Evolutionary conservation across 192 early-diverging fungal genomes (phyloP).

Genomic region (Phycomyces nitens): DNA sequence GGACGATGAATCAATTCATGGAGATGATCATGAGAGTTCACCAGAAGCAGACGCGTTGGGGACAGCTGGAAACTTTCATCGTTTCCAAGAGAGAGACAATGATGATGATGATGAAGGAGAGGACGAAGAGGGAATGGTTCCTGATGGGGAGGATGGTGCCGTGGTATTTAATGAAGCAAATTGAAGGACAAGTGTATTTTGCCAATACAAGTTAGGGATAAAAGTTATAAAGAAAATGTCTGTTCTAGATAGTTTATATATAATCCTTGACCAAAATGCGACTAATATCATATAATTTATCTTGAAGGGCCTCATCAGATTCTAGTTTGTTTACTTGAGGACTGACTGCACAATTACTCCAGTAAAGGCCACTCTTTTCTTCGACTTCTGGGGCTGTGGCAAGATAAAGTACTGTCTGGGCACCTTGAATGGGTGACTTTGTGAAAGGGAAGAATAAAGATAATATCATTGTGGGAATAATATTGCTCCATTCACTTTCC

Average conservation of each 20-base stretch:
- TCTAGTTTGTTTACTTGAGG: constrained; percentile 3
- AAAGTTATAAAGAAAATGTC: no score
- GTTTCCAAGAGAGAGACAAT: constrained; percentile 32
- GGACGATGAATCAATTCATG: constrained; percentile 15
- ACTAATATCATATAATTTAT: constrained; percentile 14
- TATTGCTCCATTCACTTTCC: neutral
- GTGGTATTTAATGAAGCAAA: neutral
- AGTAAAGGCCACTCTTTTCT: constrained; percentile 14
- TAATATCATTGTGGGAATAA: neutral
- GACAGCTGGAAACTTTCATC: constrained; percentile 4
- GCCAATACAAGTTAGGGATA: neutral
- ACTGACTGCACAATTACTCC: constrained; percentile 1
- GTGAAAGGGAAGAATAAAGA: neutral
- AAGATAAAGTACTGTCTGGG: constrained; percentile 15
- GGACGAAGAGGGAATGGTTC: constrained; percentile 30
- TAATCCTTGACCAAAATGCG: neutral
- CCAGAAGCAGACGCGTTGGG: constrained; percentile 13
- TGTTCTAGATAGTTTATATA: neutral
- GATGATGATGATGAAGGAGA: constrained; percentile 27
- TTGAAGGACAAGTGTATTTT: neutral
- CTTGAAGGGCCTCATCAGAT: constrained; percentile 1
- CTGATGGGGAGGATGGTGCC: neutral
- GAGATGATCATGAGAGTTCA: constrained; percentile 9
- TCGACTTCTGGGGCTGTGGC: constrained; percentile 2
- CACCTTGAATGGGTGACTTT: constrained; percentile 6